phyloP scores from a whole-genome alignment of 129 eudicot species.

The Arctium minus region DNA sequence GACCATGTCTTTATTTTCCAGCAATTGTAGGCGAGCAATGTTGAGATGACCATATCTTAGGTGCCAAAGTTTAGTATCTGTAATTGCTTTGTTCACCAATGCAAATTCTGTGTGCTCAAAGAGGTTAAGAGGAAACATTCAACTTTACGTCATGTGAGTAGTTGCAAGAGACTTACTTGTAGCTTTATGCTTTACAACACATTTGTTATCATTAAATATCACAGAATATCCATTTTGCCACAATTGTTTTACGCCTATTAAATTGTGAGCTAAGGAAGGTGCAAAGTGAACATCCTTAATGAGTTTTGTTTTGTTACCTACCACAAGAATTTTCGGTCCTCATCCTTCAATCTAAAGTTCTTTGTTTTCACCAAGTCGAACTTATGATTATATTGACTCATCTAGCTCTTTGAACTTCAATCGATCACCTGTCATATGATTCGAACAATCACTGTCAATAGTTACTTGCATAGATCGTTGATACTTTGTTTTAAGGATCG shows the following conservation, averaged over 20 bases:
- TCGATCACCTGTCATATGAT: constrained; percentile 8
- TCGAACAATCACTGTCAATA: neutral
- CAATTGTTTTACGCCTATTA: neutral
- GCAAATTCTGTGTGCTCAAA: no score
- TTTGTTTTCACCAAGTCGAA: constrained; percentile 12
- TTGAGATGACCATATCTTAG: neutral
- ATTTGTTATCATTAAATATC: neutral
- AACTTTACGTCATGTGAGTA: neutral
- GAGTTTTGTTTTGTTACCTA: neutral
- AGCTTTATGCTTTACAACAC: neutral
- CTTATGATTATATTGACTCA: neutral
- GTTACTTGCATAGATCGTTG: neutral
- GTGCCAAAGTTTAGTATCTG: neutral
- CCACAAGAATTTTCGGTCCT: neutral
- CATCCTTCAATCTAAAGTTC: constrained; percentile 5
- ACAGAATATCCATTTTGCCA: neutral
- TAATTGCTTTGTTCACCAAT: no score
- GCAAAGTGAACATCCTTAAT: constrained; percentile 11
- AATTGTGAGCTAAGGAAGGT: neutral
- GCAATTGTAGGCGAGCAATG: neutral
- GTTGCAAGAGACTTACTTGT: neutral
- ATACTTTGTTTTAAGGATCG: neutral
- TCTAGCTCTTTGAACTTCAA: neutral
- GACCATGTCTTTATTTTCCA: neutral
- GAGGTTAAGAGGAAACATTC: no score